A percentile compares a stretch with the other conserved stretches of the same genome.
Evolutionary conservation across 768 basidiomycete genomes (phyloP).

Genomic region (Coprinellus micaceus): DNA sequence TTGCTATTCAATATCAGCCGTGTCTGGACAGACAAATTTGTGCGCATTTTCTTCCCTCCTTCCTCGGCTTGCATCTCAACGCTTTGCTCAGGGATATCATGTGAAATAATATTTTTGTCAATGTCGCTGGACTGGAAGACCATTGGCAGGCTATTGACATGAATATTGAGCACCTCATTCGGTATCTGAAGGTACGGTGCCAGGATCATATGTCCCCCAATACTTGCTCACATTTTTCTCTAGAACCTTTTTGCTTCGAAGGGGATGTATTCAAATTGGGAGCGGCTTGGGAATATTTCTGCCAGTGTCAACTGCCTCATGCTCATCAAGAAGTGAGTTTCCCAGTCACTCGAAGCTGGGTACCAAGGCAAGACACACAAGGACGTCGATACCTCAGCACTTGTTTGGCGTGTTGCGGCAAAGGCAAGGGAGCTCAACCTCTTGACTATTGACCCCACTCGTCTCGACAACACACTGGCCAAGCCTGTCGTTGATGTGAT

Average conservation of each 20-base stretch:
- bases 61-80: too few species aligned
- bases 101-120: conserved; percentile 26
- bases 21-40: conserved; percentile 27
- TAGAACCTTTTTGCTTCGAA: conserved; percentile 27
- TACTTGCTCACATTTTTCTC: too few species aligned
- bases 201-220: too few species aligned
- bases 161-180: conserved; percentile 19
- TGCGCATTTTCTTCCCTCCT: neutral
- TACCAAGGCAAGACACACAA: conserved; percentile 28
- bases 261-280: conserved; percentile 29
- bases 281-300: conserved; percentile 27
- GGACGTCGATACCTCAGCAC: conserved; percentile 9
- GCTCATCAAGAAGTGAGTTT: conserved; percentile 26
- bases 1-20: conserved; percentile 19
- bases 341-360: conserved; percentile 13
- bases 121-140: conserved; percentile 21
- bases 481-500: conserved; percentile 17
- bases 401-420: conserved; percentile 22
- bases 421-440: conserved; percentile 17
- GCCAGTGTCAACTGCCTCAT: conserved; percentile 25
- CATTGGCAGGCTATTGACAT: conserved; percentile 25
- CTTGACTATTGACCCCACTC: neutral
- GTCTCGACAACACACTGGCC: neutral
- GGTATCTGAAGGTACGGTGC: too few species aligned
- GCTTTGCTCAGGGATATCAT: conserved; percentile 19